Base-by-base conservation (phyloP, 2,329 filamentous ascomycete genomes). In the Pseudonectria buxi region DNA sequence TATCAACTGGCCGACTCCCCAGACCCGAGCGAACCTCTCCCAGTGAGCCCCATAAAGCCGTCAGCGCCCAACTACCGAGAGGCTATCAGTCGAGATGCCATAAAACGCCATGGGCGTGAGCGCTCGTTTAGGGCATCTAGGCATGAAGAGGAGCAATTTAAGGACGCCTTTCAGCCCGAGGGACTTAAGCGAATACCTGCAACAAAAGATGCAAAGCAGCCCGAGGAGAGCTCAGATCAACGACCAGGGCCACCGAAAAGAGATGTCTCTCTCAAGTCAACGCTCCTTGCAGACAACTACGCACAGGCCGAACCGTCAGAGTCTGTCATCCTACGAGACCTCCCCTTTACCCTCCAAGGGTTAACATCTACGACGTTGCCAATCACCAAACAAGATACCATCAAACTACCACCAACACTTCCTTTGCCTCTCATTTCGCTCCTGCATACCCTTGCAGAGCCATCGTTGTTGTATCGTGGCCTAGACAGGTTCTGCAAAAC, bases 331-430 rank as follows among this genome's bases (percentile, higher is more conserved):
- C 64, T 89, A 14, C 75, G 83, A 47, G 90, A 96, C 55, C 68
- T 96, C 4, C 89, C 92, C 0, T 96, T 92, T 55, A 95, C 89
- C 1, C 69, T 96, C 0, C 92, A 96, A 61, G 92, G 92, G 1
- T 69, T 96, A 3, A 94, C 88, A 2, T 95, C 90, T 0, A 83
- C 83, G 2, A 86, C 89, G 45, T 67, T 96, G 26, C 74, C 81
- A 1, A 96, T 96, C 46, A 65, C 75, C 9, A 77, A 78, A 11
- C 70, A 78, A 15, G 76, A 79, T 14, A 77, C 75, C 3, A 65
- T 96, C 34, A 85, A 79, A 52, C 67, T 98, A 16, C 94, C 92
- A 0, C 53, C 78, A 0, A 86, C 81, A 1, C 70, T 98, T 6
- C 88, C 92, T 2, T 69, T 89, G 6, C 90, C 92, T 3, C 71